A percentile compares a stretch with the other conserved stretches of the same genome.
phyloP scores from a whole-genome alignment of 1,139 yeast genomes.

The Yamadazyma membranifaciens region DNA sequence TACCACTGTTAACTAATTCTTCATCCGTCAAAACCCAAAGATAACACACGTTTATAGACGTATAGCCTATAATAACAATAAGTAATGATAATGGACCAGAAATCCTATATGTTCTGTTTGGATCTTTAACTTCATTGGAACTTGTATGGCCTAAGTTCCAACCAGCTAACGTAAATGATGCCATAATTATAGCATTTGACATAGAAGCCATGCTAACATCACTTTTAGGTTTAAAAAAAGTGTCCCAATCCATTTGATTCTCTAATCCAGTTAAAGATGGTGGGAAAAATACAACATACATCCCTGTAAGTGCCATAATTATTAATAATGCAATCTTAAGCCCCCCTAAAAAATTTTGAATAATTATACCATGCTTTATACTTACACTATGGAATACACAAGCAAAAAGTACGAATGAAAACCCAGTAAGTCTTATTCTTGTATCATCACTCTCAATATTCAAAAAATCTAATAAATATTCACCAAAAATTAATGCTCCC shows the following conservation, averaged over 20 bases:
- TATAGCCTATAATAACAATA: slow-evolving; percentile 49
- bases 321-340: slow-evolving; percentile 49
- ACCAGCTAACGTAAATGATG: slow-evolving; percentile 61
- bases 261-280: slow-evolving; percentile 38
- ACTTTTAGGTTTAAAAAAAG: slow-evolving; percentile 27
- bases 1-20: slow-evolving; percentile 54
- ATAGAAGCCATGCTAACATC: slow-evolving; percentile 43
- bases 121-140: slow-evolving; percentile 60
- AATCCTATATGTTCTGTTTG: slow-evolving; percentile 52
- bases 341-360: slow-evolving; percentile 58
- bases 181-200: slow-evolving; percentile 57
- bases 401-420: slow-evolving; percentile 40
- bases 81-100: slow-evolving; percentile 59
- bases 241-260: slow-evolving; percentile 34
- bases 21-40: slow-evolving; percentile 52
- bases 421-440: slow-evolving; percentile 43
- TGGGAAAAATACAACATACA: slow-evolving; percentile 49
- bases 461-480: slow-evolving; percentile 53
- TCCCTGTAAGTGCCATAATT: slow-evolving; percentile 49
- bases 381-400: slow-evolving; percentile 54
- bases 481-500: slow-evolving; percentile 69
- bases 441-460: slow-evolving; percentile 41
- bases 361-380: slow-evolving; percentile 49
- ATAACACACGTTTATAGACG: slow-evolving; percentile 56
- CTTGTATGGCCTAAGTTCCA: slow-evolving; percentile 67